Percentiles rank a stretch among this genome's conserved stretches.
These are phyloP conservation scores for Collariella sp. DNA, from an alignment of 495 filamentous ascomycete species.

Conservation along the genomic window DNA sequence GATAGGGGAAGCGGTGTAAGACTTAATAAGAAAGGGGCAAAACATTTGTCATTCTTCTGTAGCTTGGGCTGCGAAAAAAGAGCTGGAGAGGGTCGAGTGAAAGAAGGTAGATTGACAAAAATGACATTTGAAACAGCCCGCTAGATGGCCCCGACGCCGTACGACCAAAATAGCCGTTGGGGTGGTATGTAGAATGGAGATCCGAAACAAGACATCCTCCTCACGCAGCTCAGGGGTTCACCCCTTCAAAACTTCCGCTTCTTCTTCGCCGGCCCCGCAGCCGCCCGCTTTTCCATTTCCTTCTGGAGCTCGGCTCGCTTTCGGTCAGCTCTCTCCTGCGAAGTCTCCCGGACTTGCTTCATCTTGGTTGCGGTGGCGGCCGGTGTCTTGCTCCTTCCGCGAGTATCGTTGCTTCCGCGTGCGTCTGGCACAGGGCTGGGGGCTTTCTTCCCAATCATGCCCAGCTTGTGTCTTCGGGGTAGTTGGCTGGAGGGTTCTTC, in stretches of 20 bases:
- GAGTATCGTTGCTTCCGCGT: conserved; percentile 5
- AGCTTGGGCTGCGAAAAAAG: too few relatives aligned
- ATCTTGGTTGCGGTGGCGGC: conserved; percentile 1
- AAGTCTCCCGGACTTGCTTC: conserved; percentile 30
- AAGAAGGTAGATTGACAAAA: too few relatives aligned
- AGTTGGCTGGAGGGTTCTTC: conserved; percentile 1
- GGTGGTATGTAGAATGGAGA: background rate
- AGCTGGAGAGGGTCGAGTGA: too few relatives aligned
- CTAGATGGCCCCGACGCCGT: too few relatives aligned
- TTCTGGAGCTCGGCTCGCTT: conserved; percentile 56
- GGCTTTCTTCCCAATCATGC: conserved; percentile 28
- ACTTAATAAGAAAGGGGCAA: background rate
- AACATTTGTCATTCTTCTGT: too few relatives aligned
- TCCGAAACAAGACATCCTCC: background rate
- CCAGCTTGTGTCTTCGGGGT: conserved; percentile 25
- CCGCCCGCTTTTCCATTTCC: conserved; percentile 56
- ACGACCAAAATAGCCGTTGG: too few relatives aligned
- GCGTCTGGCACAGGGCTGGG: conserved; percentile 11
- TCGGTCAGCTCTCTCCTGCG: conserved; percentile 50
- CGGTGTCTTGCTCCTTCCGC: conserved; percentile 16
- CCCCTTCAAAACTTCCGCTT: conserved; percentile 51
- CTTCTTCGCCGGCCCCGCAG: conserved; percentile 55
- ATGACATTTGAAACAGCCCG: too few relatives aligned
- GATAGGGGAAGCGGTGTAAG: background rate
- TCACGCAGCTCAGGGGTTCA: too few relatives aligned